Evolutionary conservation across 2,329 filamentous ascomycete species (phyloP), one percentile per base, ranked within the genome.

Genomic region (Claviceps sp.): DNA sequence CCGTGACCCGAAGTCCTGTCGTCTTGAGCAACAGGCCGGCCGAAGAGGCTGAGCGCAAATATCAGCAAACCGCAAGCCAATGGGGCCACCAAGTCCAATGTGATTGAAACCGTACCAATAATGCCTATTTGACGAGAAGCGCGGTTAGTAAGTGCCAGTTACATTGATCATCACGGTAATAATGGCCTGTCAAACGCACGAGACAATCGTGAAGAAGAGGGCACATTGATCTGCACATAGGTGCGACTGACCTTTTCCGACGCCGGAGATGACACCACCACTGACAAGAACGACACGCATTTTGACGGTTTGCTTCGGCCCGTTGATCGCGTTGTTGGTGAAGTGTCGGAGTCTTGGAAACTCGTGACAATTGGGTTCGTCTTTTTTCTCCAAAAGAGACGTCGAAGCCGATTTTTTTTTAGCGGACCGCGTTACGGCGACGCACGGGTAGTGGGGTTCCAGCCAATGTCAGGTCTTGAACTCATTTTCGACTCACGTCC

Each of bases 211-310:
- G 13, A 37, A 20, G 37, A 18, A 18, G 18, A 20, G 13, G 14
- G 47, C 37, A 24, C 13, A 30, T 24, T 38, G 13, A 37, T 13
- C 18, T 37, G 5, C 22, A 22, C 14, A 20, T 22, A 37, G 3
- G 22, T 3, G 30, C 3, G 34, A 52, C 54, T 38, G 81, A 69
- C 84, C 72, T 62, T 82, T 79, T 58, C 76, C 76, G 61, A 79
- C 75, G 55, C 77, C 77, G 58, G 74, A 77, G 60, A 81, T 80
- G 55, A 77, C 74, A 65, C 74, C 73, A 57, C 61, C 59, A 54
- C 56, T 60, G 41, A 63, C 61, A 24, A 64, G 57, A 58, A 63
- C 62, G 34, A 59, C 56, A 56, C 60, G 60, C 61, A 63, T 63
- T 61, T 60, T 30, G 22, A 13, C 16, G 16, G n/a, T 47, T 26